Base-by-base conservation (phyloP, 495 filamentous ascomycete genomes). In the Haplographium delicatum region DNA sequence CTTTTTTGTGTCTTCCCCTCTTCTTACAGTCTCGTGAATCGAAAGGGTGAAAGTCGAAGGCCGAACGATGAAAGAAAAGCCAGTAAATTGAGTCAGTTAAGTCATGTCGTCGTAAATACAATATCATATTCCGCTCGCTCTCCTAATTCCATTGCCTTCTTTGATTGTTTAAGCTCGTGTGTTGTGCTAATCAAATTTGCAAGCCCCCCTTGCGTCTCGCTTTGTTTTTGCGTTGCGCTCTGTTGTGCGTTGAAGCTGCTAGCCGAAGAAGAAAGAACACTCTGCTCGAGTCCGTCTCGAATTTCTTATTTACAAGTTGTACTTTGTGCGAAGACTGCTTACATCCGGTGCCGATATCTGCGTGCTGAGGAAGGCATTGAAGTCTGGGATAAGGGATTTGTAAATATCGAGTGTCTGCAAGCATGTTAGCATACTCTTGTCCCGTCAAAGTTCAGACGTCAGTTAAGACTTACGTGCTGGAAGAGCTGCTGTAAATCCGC, bases 321-420 rank as follows among this genome's bases (percentile, higher is more conserved):
- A 70, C 55, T 67, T 59, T 61, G 62, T 51, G 44, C 66, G 65
- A 30, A 80, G 56, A 51, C 72, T 75, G 60, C 82, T 78, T 51
- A 80, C 73, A 54, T 88, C 83, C 26, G 74, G 68, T 23, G 83
- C 71, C 37, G 95, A 70, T 15, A 61, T 43, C 8, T 31, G 16
- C 60, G 84, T 83, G 20, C 67, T 67, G 58, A 96, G 69, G 69
- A 94, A 95, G 22, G 81, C 76, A 65, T 82, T 76, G 65, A 95
- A 95, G 64, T 89, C 76, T 52, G 87, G 85, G 56, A 96, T 96
- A 61, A 96, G 74, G 50, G 78, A 76, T 65, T 85, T 85, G 69
- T 96, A 96, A 45, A 86, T 81, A 64, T 81, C 75, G 47, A 96
- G 68, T 37, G 88, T 82, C 91, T 94, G 10, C 57, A 38, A 40